Evolutionary conservation across 2,329 filamentous ascomycete species (phyloP).

Genomic region (Emydomyces testavorans): DNA sequence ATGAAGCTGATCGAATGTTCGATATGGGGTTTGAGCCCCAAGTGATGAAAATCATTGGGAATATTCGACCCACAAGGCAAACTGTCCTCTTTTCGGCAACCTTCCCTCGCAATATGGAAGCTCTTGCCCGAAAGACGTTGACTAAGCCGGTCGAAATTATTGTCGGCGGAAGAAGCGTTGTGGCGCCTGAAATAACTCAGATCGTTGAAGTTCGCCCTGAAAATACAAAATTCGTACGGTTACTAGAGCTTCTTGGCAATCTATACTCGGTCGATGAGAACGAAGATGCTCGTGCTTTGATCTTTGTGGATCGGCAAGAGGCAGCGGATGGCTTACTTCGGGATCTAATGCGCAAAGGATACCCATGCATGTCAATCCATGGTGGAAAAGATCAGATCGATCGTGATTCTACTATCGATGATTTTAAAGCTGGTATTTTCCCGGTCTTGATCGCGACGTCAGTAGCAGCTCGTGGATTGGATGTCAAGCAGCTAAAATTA

Average conservation of each 20-base stretch:
- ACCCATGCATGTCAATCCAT: constrained; percentile 86
- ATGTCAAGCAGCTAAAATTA: constrained; percentile 90
- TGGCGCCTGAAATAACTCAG: constrained; percentile 68
- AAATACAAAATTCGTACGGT: constrained; percentile 67
- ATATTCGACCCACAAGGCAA: constrained; percentile 82
- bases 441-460: constrained; percentile 90
- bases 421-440: constrained; percentile 85
- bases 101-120: constrained; percentile 86
- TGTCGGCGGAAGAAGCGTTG: constrained; percentile 69
- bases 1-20: constrained; percentile 98
- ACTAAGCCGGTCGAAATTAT: constrained; percentile 80
- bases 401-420: constrained; percentile 78
- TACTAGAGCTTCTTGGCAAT: constrained; percentile 77
- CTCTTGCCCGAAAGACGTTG: constrained; percentile 76
- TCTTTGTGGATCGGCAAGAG: constrained; percentile 88
- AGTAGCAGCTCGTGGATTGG: constrained; percentile 84
- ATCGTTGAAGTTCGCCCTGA: constrained; percentile 80
- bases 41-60: constrained; percentile 90
- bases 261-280: constrained; percentile 62
- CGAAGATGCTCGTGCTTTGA: constrained; percentile 77
- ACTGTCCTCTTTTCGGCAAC: constrained; percentile 95
- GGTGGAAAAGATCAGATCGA: constrained; percentile 90
- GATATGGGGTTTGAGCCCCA: constrained; percentile 99
- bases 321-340: constrained; percentile 70
- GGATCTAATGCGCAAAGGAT: constrained; percentile 70